Base-by-base conservation (phyloP, 2,329 filamentous ascomycete species). In the Trichoderma polysporum region DNA sequence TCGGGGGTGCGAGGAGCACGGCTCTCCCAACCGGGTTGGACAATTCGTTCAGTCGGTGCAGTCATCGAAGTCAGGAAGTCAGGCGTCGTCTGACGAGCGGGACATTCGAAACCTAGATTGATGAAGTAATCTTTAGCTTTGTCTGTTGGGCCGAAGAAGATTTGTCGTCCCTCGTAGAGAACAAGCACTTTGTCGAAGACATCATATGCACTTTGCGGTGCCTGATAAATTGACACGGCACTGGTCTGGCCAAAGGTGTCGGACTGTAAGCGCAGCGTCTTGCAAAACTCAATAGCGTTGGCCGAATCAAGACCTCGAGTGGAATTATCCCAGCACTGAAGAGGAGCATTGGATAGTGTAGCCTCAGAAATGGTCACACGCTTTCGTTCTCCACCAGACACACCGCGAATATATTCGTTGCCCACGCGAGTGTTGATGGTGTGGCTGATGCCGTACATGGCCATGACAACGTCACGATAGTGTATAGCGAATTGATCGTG, bases 121-220 rank as follows among this genome's bases (percentile, higher is more conserved):
- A 86, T 78, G 71, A 91, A 91, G 74, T 88, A 91, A 12, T 79
- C 74, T 70, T 84, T 88, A 1, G 89, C 89, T 4, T 84, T 78
- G 5, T 81, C 80, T 0, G 83, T 83, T 3, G 78, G 81, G 4
- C 90, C 90, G 70, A 88, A 91, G 77, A 85, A 91, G 62, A 90
- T 86, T 71, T 90, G 88, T 64, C 85, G 84, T 7, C 89, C 89
- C 70, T 90, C 85, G 73, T 91, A 89, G 1, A 91, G 81, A 0
- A 91, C 81, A 2, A 89, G 79, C 0, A 88, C 73, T 45, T 74
- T 91, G 77, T 91, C 88, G 70, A 91, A 91, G 1, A 88, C 52
- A 49, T 69, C 66, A 25, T 70, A 72, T 1, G 69, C 69, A 12
- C 62, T 58, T 8, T 68, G 62, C 12, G 60, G 53, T 1, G 88